A percentile compares a stretch with the other conserved stretches of the same genome.
These are phyloP conservation scores for Austroboletus eburneus DNA, from an alignment of 768 basidiomycete genomes.

Conservation along the genomic window DNA sequence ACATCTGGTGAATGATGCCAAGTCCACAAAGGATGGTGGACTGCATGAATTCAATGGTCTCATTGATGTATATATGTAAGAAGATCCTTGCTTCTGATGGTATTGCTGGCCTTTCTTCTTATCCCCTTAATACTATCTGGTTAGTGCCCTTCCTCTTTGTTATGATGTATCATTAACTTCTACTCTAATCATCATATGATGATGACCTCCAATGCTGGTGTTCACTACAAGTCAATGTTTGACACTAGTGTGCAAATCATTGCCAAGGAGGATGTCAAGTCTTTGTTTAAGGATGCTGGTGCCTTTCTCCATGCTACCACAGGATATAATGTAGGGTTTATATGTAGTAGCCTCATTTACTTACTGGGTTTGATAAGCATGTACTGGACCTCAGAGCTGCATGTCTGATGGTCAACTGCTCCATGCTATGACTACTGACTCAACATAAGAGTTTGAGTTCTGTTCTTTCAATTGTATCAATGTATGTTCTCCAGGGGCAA, in stretches of 20 bases:
- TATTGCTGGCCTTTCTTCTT: slow-evolving; percentile 97
- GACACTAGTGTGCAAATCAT: slow-evolving; percentile 93
- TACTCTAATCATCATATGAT: slow-evolving; percentile 96
- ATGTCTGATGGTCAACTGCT: no score
- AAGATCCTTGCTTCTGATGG: slow-evolving; percentile 98
- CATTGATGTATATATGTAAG: slow-evolving; percentile 91
- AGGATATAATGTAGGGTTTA: no score
- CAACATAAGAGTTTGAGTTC: no score
- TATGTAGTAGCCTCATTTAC: no score
- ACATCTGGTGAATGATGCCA: slow-evolving; percentile 96
- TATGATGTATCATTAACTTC: slow-evolving; percentile 9
- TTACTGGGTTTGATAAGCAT: no score
- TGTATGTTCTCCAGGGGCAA: no score
- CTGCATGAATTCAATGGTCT: slow-evolving; percentile 98
- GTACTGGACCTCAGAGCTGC: no score
- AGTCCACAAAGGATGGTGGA: slow-evolving; percentile 89
- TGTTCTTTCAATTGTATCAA: no score
- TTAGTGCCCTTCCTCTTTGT: slow-evolving; percentile 21
- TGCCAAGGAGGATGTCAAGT: slow-evolving; percentile 91
- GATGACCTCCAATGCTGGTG: slow-evolving; percentile 96
- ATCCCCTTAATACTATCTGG: slow-evolving; percentile 91
- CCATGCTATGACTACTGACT: no score
- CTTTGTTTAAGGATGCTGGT: slow-evolving; percentile 99
- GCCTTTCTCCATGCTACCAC: slow-evolving; percentile 98
- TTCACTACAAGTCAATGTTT: slow-evolving; percentile 99